A percentile compares a stretch with the other conserved stretches of the same genome.
Evolutionary conservation across 2,329 filamentous ascomycete genomes (phyloP).

Genomic region (Biscogniauxia mediterranea): DNA sequence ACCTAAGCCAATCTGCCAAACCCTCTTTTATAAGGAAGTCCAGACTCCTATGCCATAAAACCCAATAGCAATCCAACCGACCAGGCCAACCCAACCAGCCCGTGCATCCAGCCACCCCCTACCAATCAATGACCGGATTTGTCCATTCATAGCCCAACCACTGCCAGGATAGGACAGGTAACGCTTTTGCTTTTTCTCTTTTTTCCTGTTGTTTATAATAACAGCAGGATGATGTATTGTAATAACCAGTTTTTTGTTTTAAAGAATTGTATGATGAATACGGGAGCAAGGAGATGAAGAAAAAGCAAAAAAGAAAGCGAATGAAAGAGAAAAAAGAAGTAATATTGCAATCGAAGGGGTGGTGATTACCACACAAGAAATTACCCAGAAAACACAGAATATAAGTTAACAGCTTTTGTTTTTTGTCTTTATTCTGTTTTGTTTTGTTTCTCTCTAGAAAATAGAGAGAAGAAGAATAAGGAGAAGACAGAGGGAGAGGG

Average conservation of each 20-base stretch:
- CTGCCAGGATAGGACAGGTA: conserved; percentile 30
- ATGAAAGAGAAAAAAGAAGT: not conserved
- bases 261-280: not conserved
- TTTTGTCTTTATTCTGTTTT: not conserved
- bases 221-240: conserved; percentile 7
- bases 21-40: not conserved
- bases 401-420: not conserved
- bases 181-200: conserved; percentile 23
- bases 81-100: not conserved
- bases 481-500: not conserved
- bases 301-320: not conserved
- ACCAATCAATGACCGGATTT: not conserved
- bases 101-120: not conserved
- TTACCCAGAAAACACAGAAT: not conserved
- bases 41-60: not conserved
- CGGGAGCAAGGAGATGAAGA: not conserved
- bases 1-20: not conserved
- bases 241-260: not conserved
- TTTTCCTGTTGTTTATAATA: conserved; percentile 25
- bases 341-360: not conserved
- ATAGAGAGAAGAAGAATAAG: not conserved
- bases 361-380: not conserved
- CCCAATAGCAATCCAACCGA: not conserved
- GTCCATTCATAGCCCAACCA: conserved; percentile 6
- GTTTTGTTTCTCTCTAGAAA: too few relatives aligned